Conservation (phyloP, 768 basidiomycete species). For the Trametes elegans region DNA sequence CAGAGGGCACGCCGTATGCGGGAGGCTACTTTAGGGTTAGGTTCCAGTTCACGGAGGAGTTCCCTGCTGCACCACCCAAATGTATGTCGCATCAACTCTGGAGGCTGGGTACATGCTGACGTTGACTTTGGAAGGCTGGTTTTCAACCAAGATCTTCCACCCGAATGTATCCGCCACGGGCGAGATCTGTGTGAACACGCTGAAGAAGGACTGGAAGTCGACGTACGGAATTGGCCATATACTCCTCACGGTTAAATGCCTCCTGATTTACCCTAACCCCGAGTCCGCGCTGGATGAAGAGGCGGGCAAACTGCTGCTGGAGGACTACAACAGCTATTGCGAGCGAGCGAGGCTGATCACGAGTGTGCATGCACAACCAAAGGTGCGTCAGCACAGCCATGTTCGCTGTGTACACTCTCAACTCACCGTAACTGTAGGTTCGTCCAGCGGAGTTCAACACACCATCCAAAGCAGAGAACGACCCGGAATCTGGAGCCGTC, state of each 20-base stretch:
- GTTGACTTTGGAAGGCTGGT: conserved; percentile 58
- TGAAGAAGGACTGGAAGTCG: conserved; percentile 97
- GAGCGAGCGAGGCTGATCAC: conserved; percentile 86
- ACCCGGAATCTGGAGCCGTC: too few relatives aligned
- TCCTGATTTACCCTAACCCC: conserved; percentile 95
- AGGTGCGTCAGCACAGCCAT: conserved; percentile 37
- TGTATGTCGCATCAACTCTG: too few relatives aligned
- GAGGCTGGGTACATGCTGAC: too few relatives aligned
- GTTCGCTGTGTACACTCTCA: neutral
- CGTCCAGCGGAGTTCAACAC: conserved; percentile 69
- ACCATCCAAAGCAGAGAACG: conserved; percentile 32
- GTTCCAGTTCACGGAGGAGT: conserved; percentile 92
- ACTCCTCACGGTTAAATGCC: conserved; percentile 89
- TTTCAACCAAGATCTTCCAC: conserved; percentile 94
- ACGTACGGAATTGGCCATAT: conserved; percentile 90
- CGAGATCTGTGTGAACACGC: conserved; percentile 95
- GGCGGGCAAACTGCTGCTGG: conserved; percentile 87
- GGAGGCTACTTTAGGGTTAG: conserved; percentile 72
- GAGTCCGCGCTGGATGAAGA: conserved; percentile 96
- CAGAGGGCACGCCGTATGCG: conserved; percentile 67
- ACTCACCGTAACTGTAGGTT: conserved; percentile 18
- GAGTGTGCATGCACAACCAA: conserved; percentile 86
- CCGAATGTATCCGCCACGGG: conserved; percentile 89
- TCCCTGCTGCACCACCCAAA: conserved; percentile 91
- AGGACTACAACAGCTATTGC: conserved; percentile 88